Base-by-base conservation (phyloP, 1,284 basidiomycete genomes). In the Ustilago crameri region DNA sequence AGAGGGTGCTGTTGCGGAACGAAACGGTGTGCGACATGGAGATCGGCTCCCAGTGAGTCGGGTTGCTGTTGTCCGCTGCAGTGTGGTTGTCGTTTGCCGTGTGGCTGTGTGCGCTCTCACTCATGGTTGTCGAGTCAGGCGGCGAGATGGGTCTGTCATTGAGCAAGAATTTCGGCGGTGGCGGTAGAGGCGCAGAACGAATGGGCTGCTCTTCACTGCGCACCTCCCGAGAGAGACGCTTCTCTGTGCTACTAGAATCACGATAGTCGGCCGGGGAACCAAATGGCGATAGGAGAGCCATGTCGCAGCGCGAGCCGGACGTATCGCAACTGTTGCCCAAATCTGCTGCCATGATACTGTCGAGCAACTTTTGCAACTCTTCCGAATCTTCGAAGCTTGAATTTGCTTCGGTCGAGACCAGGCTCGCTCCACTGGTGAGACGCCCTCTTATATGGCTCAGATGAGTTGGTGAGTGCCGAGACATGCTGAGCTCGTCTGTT, bases 91-190 rank as follows among this genome's bases (percentile, higher is more conserved):
- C 35, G 17, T n/a, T 37, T 14, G 14, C 35, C 17, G 35, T n/a
- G 17, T 30, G 38, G 3, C 37, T 26, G 20, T 58, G 61, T 8
- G 46, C 41, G 7, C 34, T 45, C 3, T 62, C 60, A 35, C 55
- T 64, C 55, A 50, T 59, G 27, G 48, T 53, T n/a, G 44, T 60
- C 7, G 57, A 60, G 14, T 65, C 67, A 0, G 67, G 67, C 2
- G 68, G 68, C 15, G 62, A 65, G 45, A 71, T 71, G 2, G 68
- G 68, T 26, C 68, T 35, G 34, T 72, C 69, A 44, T 72, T 72
- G 27, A 72, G 64, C 57, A 67, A 24, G 38, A 72, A 72, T 14
- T 54, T 67, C 0, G 69, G 69, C 14, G 69, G 69, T 3, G 69
- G 63, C 5, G 55, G 59, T 15, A 48, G 17, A 3, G 35, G 35